Evolutionary conservation across 148 eudicot genomes (phyloP).

Genomic region (Cornus kousa): DNA sequence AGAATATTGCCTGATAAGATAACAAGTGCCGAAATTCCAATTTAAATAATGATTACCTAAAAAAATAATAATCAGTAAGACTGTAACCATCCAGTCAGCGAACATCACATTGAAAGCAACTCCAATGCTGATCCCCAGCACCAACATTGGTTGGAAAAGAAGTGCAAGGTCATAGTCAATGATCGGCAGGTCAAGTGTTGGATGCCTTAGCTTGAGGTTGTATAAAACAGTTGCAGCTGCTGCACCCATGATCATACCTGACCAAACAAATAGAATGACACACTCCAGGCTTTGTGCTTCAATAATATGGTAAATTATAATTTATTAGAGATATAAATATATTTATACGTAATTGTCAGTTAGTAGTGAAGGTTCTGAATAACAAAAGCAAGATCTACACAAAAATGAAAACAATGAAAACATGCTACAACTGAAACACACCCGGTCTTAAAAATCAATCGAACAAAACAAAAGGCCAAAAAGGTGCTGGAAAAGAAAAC

Average conservation of each 20-base stretch:
- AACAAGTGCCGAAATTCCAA: background rate
- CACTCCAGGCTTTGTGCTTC: background rate
- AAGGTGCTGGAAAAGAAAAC: no score
- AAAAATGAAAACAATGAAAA: no score
- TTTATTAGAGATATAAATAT: no score
- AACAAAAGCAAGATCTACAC: no score
- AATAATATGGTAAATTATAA: background rate
- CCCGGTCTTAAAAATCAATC: no score
- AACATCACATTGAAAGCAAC: conserved; percentile 61
- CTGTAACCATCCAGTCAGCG: conserved; percentile 74
- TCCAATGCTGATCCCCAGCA: conserved; percentile 65
- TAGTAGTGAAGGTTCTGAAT: no score
- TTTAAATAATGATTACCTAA: conserved; percentile 27
- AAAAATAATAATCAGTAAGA: conserved; percentile 56
- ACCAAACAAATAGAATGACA: conserved; percentile 13
- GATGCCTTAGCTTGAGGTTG: conserved; percentile 55
- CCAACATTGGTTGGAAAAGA: conserved; percentile 62
- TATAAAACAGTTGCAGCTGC: conserved; percentile 59
- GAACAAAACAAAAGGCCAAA: no score
- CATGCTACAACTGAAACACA: no score
- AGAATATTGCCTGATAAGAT: background rate
- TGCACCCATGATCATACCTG: conserved; percentile 72
- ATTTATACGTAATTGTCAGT: no score
- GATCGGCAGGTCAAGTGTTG: conserved; percentile 53
- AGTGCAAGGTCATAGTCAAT: conserved; percentile 65